phyloP scores from a whole-genome alignment of 2,329 filamentous ascomycete species.

The Exophiala dermatitidis region DNA sequence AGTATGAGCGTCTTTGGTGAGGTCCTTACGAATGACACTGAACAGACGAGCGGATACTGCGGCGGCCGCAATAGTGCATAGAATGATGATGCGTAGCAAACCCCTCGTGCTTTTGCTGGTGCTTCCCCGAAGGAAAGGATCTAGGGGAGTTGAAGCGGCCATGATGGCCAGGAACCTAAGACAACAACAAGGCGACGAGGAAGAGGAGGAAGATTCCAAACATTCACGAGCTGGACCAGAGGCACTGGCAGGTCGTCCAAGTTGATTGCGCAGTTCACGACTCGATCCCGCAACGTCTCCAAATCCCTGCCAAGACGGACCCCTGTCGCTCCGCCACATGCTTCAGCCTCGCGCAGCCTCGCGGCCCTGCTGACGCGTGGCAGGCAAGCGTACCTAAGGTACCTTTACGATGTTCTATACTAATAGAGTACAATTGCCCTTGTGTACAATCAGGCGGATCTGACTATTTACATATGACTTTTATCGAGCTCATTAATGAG shows the following conservation, averaged over 20 bases:
- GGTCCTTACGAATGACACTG: constrained; percentile 83
- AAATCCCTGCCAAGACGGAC: constrained; percentile 6
- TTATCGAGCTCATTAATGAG: no score
- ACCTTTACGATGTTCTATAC: not conserved
- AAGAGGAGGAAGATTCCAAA: not conserved
- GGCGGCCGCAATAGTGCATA: constrained; percentile 82
- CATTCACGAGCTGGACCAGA: no score
- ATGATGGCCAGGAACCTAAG: constrained; percentile 35
- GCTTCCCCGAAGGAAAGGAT: constrained; percentile 65
- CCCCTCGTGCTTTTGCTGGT: constrained; percentile 75
- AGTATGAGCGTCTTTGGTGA: not conserved
- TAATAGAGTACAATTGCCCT: no score
- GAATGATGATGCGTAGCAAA: constrained; percentile 80
- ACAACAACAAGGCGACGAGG: constrained; percentile 13
- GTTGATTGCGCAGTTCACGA: constrained; percentile 5
- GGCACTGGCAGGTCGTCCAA: no score
- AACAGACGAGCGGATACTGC: constrained; percentile 91
- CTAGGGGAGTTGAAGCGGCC: constrained; percentile 39
- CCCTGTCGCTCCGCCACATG: not conserved
- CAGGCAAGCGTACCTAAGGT: not conserved
- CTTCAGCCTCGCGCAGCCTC: not conserved
- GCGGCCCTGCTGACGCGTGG: not conserved
- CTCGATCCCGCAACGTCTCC: constrained; percentile 13
- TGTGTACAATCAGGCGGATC: no score
- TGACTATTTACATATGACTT: no score